Percentiles rank a stretch among this genome's conserved stretches.
Evolutionary conservation across 306 rosid genomes (phyloP).

Genomic region (Vicia sativa): DNA sequence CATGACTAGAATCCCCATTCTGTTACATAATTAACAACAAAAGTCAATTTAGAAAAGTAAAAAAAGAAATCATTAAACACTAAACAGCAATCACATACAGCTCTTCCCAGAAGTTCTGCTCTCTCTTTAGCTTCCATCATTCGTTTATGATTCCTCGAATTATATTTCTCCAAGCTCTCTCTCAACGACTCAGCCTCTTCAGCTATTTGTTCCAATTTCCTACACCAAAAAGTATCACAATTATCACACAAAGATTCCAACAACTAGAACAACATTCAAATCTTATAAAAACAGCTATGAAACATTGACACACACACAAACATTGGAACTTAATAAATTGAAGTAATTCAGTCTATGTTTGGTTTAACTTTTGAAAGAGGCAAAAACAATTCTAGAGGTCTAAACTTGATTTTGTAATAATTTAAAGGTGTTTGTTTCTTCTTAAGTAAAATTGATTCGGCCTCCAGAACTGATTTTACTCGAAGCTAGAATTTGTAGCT

Average conservation of each 20-base stretch:
- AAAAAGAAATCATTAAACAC: background rate
- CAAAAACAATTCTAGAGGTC: too few relatives aligned
- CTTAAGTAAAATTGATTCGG: too few relatives aligned
- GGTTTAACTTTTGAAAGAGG: too few relatives aligned
- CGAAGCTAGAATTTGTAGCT: too few relatives aligned
- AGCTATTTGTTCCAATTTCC: conserved; percentile 87
- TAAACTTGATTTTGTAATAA: too few relatives aligned
- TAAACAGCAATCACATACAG: conserved; percentile 52
- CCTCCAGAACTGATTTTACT: too few relatives aligned
- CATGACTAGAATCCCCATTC: conserved; percentile 82
- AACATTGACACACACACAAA: background rate
- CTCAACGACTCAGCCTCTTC: conserved; percentile 81
- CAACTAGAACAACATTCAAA: conserved; percentile 14
- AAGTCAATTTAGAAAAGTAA: conserved; percentile 10
- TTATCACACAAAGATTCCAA: conserved; percentile 12
- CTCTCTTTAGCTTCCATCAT: conserved; percentile 72
- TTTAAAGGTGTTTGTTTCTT: too few relatives aligned
- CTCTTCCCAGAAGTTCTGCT: conserved; percentile 76
- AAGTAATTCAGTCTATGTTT: too few relatives aligned
- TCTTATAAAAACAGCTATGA: conserved; percentile 33
- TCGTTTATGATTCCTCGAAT: conserved; percentile 59
- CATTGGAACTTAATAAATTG: background rate
- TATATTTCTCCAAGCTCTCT: conserved; percentile 72
- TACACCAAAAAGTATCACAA: conserved; percentile 39
- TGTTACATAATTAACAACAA: conserved; percentile 24